Conservation (phyloP, 306 rosid genomes). For the Sechiopsis laciniata region DNA sequence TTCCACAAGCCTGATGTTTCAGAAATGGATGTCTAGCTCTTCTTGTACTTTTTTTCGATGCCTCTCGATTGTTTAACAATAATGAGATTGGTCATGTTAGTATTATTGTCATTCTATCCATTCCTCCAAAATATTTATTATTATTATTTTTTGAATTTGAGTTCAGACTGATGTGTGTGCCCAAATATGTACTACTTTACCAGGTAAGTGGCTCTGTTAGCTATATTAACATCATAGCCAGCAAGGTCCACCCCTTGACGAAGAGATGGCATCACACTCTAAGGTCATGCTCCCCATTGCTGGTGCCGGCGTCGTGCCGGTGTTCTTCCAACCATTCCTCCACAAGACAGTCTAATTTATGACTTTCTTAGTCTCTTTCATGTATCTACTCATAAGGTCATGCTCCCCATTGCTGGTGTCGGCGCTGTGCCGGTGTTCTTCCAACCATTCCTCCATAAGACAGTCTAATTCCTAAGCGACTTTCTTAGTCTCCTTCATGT, state of each 20-base stretch:
- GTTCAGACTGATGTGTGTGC: too few species aligned
- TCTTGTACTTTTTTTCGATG: constrained; percentile 30
- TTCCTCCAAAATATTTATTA: too few species aligned
- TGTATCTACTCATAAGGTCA: constrained; percentile 39
- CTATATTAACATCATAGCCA: constrained; percentile 37
- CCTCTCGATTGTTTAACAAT: constrained; percentile 32
- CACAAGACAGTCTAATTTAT: too few species aligned
- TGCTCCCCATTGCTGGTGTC: not conserved
- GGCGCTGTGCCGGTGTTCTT: constrained; percentile 43
- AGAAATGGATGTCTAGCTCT: constrained; percentile 48
- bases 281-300: too few species aligned
- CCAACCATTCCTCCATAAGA: constrained; percentile 31
- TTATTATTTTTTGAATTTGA: too few species aligned
- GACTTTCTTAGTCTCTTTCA: too few species aligned
- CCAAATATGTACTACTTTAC: too few species aligned
- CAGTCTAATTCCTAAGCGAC: constrained; percentile 30
- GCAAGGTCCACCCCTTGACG: constrained; percentile 26
- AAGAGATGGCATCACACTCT: constrained; percentile 23
- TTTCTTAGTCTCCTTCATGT: constrained; percentile 35
- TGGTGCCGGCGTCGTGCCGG: too few species aligned
- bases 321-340: too few species aligned
- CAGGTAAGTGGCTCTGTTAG: constrained; percentile 31
- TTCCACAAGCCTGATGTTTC: constrained; percentile 37
- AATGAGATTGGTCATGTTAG: constrained; percentile 35
- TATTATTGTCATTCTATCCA: constrained; percentile 42